Percentiles rank a stretch among this genome's conserved stretches.
These are phyloP conservation scores for Trichoderma asperelloides DNA, from an alignment of 495 filamentous ascomycete genomes.

Conservation along the genomic window DNA sequence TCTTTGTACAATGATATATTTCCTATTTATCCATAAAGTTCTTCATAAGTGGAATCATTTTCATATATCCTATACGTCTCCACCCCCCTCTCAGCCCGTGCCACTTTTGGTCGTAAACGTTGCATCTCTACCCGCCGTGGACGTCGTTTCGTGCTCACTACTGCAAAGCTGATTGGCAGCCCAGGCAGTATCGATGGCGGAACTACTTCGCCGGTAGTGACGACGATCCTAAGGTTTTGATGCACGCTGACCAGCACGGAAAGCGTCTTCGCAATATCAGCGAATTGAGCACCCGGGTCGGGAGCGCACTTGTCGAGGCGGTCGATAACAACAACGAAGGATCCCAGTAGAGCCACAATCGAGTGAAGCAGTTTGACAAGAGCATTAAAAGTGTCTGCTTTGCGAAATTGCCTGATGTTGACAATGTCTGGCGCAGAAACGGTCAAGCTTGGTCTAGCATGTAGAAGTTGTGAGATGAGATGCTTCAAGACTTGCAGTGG, in stretches of 20 bases:
- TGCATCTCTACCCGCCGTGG: neutral
- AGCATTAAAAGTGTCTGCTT: neutral
- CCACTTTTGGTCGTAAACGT: too few relatives aligned
- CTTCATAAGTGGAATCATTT: too few relatives aligned
- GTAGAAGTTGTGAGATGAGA: neutral
- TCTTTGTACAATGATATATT: too few relatives aligned
- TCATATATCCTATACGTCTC: too few relatives aligned
- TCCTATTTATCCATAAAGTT: too few relatives aligned
- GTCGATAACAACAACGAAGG: neutral
- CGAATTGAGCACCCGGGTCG: neutral
- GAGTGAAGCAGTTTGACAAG: neutral
- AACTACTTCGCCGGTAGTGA: neutral
- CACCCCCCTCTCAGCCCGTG: too few relatives aligned
- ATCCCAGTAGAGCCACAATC: neutral
- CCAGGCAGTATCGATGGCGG: neutral
- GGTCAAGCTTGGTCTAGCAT: neutral
- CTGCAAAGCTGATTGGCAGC: neutral
- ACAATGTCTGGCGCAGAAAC: neutral
- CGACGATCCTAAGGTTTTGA: neutral
- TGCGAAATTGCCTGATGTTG: neutral
- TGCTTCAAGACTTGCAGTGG: conserved; percentile 5
- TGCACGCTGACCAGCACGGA: neutral
- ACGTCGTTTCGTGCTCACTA: neutral
- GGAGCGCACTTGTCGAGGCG: neutral
- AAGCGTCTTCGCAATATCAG: neutral